Base-by-base conservation (phyloP, 331 rosid genomes). In the Acacia pycnantha region DNA sequence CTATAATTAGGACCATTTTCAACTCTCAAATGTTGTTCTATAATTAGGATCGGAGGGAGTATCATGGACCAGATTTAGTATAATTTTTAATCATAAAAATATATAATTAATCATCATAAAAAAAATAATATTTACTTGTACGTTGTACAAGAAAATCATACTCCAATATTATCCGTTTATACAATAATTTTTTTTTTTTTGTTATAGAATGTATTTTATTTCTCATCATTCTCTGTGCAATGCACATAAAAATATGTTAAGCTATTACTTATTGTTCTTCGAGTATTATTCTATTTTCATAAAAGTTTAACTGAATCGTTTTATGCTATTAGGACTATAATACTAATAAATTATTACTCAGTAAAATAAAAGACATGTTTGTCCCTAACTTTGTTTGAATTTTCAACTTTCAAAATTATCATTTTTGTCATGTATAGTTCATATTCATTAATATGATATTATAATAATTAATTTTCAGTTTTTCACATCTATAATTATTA, bases 41-140 rank as follows among this genome's bases (percentile, higher is more conserved):
- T n/a, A n/a, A n/a, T n/a, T n/a, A n/a, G n/a, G n/a, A n/a, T n/a
- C n/a, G n/a, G n/a, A n/a, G n/a, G n/a, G n/a, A n/a, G n/a, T n/a
- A n/a, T n/a, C n/a, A 43, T 9, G 0, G 3, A 43, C 0, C 0
- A 43, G 0, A 0, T 2, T 8, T 9, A 43, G 12, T 43, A 43
- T 9, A 43, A 43, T 9, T 9, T 43, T 43, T 43, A 0, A 12
- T 43, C 2, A 43, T 43, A 7, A 19, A 53, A 53, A 15, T 50
- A 50, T 6, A 21, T 53, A 19, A 53, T 53, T 53, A 51, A 53
- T 53, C 61, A 21, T 53, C 11, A 19, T 41, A 41, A 2, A 53
- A 54, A 50, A 53, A 19, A 21, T 19, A n/a, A n/a, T 54, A 54
- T 8, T 56, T 56, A 8, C 5, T 56, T 56, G 29, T 7, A 54